phyloP scores from a whole-genome alignment of 306 rosid species.

The Phaseolus lunatus region DNA sequence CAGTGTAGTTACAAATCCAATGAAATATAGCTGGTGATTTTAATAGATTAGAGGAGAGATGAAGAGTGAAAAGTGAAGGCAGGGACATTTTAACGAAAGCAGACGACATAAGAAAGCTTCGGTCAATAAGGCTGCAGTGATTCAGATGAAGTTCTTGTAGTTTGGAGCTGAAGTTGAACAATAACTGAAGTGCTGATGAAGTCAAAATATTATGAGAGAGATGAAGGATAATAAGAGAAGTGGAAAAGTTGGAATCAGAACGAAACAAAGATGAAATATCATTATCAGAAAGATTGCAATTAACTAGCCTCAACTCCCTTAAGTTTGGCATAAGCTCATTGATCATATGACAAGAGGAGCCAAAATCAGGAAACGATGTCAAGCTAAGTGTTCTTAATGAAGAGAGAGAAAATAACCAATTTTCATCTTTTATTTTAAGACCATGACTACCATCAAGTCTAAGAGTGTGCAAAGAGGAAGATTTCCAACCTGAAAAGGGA shows the following conservation, averaged over 20 bases:
- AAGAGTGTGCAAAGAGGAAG: constrained; percentile 19
- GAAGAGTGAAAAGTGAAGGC: neutral
- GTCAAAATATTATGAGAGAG: neutral
- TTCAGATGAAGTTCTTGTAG: neutral
- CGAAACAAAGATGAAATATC: neutral
- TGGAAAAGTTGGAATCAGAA: neutral
- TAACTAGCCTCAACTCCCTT: neutral
- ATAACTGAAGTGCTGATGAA: neutral
- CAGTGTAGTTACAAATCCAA: neutral
- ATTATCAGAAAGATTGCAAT: neutral
- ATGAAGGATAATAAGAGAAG: neutral
- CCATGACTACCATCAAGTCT: neutral
- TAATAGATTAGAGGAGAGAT: neutral
- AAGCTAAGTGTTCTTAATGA: constrained; percentile 1
- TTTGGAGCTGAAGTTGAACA: neutral
- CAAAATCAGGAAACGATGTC: accelerated
- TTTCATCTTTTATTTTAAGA: neutral
- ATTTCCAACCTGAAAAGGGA: neutral
- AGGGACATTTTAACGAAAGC: no score
- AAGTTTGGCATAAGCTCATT: neutral
- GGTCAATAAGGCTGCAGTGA: neutral
- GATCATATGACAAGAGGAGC: neutral
- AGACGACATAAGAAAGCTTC: neutral
- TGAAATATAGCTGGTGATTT: neutral
- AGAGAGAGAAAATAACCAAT: constrained; percentile 5